Percentiles rank a stretch among this genome's conserved stretches.
These are phyloP conservation scores for Lasiodiplodia citricola DNA, from an alignment of 2,329 filamentous ascomycete species.

Conservation along the genomic window DNA sequence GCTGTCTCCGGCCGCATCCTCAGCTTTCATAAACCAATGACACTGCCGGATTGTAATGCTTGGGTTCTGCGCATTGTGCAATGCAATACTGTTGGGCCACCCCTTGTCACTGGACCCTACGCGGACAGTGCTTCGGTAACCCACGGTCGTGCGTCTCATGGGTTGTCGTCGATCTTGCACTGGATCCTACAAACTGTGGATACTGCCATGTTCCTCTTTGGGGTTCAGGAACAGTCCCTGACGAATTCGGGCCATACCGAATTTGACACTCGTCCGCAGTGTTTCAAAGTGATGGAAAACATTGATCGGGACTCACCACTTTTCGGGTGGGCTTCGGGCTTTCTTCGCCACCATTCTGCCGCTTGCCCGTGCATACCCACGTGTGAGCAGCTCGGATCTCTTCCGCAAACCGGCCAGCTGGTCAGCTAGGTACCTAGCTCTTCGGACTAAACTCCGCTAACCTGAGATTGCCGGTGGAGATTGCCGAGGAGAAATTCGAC, in stretches of 20 bases:
- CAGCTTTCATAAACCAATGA: conserved; percentile 30
- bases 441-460: conserved; percentile 1
- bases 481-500: not conserved
- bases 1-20: conserved; percentile 36
- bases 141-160: not conserved
- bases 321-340: not conserved
- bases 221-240: too few relatives aligned
- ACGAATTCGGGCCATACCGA: not conserved
- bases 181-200: not conserved
- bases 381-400: not conserved
- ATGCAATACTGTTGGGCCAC: not conserved
- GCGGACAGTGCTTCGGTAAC: not conserved
- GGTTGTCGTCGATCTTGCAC: not conserved
- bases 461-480: not conserved
- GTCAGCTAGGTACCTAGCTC: not conserved
- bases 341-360: not conserved
- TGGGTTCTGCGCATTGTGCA: not conserved
- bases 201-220: not conserved
- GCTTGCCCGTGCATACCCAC: not conserved
- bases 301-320: too few relatives aligned
- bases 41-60: not conserved
- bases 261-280: not conserved
- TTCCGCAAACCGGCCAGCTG: not conserved
- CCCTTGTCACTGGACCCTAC: not conserved
- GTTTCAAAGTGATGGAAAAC: conserved; percentile 10